Conservation (phyloP, 1,139 yeast genomes). For the Geotrichum australiense region DNA sequence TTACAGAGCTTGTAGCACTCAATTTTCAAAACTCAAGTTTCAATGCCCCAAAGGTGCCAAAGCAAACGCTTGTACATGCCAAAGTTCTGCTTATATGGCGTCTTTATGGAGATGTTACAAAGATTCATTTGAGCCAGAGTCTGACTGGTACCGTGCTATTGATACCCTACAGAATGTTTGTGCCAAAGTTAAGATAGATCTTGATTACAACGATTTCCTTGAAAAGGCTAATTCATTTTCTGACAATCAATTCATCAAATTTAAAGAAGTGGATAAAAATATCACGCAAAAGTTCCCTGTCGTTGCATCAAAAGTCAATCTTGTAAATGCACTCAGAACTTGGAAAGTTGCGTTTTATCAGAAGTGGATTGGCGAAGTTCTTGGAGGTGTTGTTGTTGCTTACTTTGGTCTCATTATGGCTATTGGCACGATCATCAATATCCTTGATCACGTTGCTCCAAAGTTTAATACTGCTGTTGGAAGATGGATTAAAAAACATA, state of each 20-base stretch:
- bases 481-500: not conserved
- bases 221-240: conserved; percentile 7
- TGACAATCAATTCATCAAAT: conserved; percentile 8
- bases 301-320: not conserved
- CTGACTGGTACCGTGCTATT: not conserved
- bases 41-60: conserved; percentile 8
- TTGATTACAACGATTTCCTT: no score
- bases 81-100: conserved; percentile 13
- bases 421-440: conserved; percentile 21
- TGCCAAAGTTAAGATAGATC: not conserved
- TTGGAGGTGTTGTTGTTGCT: conserved; percentile 24
- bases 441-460: conserved; percentile 14
- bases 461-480: conserved; percentile 7
- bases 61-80: conserved; percentile 7
- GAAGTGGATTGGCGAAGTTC: conserved; percentile 9
- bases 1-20: conserved; percentile 6
- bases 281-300: conserved; percentile 6
- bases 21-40: not conserved
- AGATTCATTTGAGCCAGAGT: not conserved
- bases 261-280: not conserved
- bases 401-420: conserved; percentile 25
- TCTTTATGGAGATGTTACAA: conserved; percentile 11
- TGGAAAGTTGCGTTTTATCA: conserved; percentile 1
- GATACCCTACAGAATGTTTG: conserved; percentile 5
- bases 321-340: not conserved